These are phyloP conservation scores for Anethum foeniculum DNA, from an alignment of 140 eudicot genomes.

Conservation along the genomic window DNA sequence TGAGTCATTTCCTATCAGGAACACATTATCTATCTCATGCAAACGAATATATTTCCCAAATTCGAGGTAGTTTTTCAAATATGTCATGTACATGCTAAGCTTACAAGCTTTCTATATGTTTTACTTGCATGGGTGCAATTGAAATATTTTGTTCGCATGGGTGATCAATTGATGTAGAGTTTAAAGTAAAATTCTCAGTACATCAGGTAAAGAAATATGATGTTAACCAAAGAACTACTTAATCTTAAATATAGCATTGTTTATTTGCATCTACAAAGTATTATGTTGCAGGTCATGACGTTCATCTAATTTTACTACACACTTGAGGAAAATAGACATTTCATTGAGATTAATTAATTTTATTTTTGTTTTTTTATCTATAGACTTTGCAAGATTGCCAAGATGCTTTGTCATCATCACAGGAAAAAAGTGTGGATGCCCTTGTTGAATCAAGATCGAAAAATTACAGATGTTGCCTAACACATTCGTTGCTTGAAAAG, in stretches of 20 bases:
- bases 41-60: constrained; percentile 58
- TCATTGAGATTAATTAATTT: neutral
- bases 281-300: neutral
- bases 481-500: constrained; percentile 32
- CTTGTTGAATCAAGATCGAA: constrained; percentile 22
- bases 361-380: constrained; percentile 12
- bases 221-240: neutral
- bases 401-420: constrained; percentile 31
- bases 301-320: neutral
- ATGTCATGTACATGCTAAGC: constrained; percentile 49
- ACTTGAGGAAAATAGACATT: neutral
- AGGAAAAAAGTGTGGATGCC: constrained; percentile 26
- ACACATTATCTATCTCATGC: constrained; percentile 84
- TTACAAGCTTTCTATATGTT: neutral
- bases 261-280: neutral
- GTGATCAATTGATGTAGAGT: too few species aligned
- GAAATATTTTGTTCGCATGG: neutral
- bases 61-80: constrained; percentile 65
- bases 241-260: neutral
- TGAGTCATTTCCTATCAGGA: constrained; percentile 78
- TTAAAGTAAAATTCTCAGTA: neutral
- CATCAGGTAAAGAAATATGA: neutral
- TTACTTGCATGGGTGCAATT: neutral
- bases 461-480: constrained; percentile 36
- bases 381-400: constrained; percentile 68